Conservation (phyloP, 2,329 filamentous ascomycete species). For the Zasmidium cellare region DNA sequence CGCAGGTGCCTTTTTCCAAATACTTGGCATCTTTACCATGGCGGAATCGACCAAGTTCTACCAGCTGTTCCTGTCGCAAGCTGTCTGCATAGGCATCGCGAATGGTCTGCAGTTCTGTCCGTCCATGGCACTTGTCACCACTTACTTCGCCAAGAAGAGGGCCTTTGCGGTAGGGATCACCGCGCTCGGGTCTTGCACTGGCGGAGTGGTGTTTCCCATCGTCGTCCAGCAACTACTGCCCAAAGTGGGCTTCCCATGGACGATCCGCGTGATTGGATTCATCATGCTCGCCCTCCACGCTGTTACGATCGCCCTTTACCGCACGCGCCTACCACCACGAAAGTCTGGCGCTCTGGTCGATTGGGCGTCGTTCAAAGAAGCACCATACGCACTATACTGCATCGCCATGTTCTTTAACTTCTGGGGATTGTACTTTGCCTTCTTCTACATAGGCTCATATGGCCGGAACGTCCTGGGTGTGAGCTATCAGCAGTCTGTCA, state of each 20-base stretch:
- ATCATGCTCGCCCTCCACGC: slow-evolving; percentile 40
- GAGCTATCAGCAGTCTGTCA: slow-evolving; percentile 52
- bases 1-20: slow-evolving; percentile 46
- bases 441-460: slow-evolving; percentile 47
- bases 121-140: slow-evolving; percentile 62
- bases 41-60: slow-evolving; percentile 52
- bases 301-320: slow-evolving; percentile 30
- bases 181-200: slow-evolving; percentile 59
- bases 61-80: slow-evolving; percentile 56
- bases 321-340: slow-evolving; percentile 45
- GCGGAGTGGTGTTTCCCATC: slow-evolving; percentile 56
- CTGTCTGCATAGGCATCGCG: slow-evolving; percentile 54
- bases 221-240: slow-evolving; percentile 51
- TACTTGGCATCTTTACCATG: slow-evolving; percentile 55
- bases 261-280: slow-evolving; percentile 53
- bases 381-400: slow-evolving; percentile 42
- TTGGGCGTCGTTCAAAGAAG: slow-evolving; percentile 42
- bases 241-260: slow-evolving; percentile 56
- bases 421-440: slow-evolving; percentile 42
- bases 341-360: slow-evolving; percentile 44
- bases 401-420: slow-evolving; percentile 52
- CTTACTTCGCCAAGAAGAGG: slow-evolving; percentile 62
- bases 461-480: slow-evolving; percentile 42
- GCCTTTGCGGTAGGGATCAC: slow-evolving; percentile 61
- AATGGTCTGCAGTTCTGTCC: slow-evolving; percentile 66